Base-by-base conservation (phyloP, 805 yeast genomes). In the Scheffersomyces amazonensis region DNA sequence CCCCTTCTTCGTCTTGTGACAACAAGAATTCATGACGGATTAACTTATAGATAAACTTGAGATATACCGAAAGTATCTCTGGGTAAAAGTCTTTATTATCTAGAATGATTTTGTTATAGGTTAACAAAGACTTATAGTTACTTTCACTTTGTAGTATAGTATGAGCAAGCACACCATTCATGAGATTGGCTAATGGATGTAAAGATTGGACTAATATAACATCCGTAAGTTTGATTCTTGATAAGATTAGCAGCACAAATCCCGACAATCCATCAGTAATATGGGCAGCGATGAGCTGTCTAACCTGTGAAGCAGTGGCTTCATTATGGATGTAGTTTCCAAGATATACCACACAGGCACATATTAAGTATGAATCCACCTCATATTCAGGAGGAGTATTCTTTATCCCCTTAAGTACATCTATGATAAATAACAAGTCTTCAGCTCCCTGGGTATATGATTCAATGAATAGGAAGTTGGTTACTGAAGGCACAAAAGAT, bases 161-260 rank as follows among this genome's bases (percentile, higher is more conserved):
- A 3, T 18, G 10, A 6, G 53, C 54, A 11, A 49, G 42, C 1
- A 35, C 42, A 11, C 21, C 17, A 21, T 43, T 49, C 41, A 66
- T 35, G 19, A 59, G 31, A 41, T 67, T 63, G 32, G 52, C 62
- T 34, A 67, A 46, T 40, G 63, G 41, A 43, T 69, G 73, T 32
- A 60, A 46, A 5, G 62, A 51, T 45, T 69, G 74, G 39, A 50
- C 52, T 37, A 64, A 71, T 5, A 68, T 53, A 5, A 67, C 53
- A 39, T 69, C 73, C 19, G 48, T 49, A 39, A 60, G 52, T 1
- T 37, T 36, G 19, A 42, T 46, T 16, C 13, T 9, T 10, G 12
- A 11, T 7, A 21, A 21, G 13, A 24, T 24, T 7, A 11, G 7
- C 7, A 10, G 10, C 5, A 24, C n/a, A 12, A 7, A 24, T 7